These are phyloP conservation scores for Cladosporium sp. DNA, from an alignment of 2,329 filamentous ascomycete species.

Conservation along the genomic window DNA sequence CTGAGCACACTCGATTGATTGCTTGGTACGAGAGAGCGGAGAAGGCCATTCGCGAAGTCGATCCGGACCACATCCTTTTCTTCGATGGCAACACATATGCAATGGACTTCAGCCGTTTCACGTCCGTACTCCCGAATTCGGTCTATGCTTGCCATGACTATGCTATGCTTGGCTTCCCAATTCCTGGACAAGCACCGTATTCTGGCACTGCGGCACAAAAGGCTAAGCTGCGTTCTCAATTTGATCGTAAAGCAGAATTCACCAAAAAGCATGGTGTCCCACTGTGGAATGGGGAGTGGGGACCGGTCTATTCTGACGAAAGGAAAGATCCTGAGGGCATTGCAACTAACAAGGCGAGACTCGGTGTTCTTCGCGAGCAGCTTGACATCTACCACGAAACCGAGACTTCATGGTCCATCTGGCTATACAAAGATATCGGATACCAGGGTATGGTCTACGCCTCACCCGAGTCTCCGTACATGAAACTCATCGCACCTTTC, in stretches of 20 bases:
- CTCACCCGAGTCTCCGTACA: slow-evolving; percentile 37
- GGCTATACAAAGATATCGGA: slow-evolving; percentile 40
- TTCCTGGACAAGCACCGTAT: slow-evolving; percentile 41
- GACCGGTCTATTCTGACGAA: slow-evolving; percentile 49
- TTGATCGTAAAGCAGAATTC: slow-evolving; percentile 51
- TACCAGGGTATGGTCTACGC: slow-evolving; percentile 36
- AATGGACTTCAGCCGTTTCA: slow-evolving; percentile 46
- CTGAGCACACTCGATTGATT: slow-evolving; percentile 47
- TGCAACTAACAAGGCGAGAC: slow-evolving; percentile 46
- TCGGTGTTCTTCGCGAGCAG: slow-evolving; percentile 45
- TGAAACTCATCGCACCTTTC: slow-evolving; percentile 52
- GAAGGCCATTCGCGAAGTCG: slow-evolving; percentile 48
- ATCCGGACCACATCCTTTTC: slow-evolving; percentile 51
- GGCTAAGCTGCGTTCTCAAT: slow-evolving; percentile 44
- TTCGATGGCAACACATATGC: slow-evolving; percentile 39
- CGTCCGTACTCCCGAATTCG: slow-evolving; percentile 44
- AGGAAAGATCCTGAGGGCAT: slow-evolving; percentile 40
- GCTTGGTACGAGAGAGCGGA: slow-evolving; percentile 51
- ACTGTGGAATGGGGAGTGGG: slow-evolving; percentile 51
- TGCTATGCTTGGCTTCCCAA: slow-evolving; percentile 52
- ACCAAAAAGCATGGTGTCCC: slow-evolving; percentile 45
- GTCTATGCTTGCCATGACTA: slow-evolving; percentile 59
- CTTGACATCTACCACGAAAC: slow-evolving; percentile 55
- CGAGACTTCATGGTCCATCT: slow-evolving; percentile 57
- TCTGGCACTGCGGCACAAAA: slow-evolving; percentile 46